A percentile compares a stretch with the other conserved stretches of the same genome.
phyloP scores from a whole-genome alignment of 2,329 filamentous ascomycete species.

The Alternaria triticimaculans region DNA sequence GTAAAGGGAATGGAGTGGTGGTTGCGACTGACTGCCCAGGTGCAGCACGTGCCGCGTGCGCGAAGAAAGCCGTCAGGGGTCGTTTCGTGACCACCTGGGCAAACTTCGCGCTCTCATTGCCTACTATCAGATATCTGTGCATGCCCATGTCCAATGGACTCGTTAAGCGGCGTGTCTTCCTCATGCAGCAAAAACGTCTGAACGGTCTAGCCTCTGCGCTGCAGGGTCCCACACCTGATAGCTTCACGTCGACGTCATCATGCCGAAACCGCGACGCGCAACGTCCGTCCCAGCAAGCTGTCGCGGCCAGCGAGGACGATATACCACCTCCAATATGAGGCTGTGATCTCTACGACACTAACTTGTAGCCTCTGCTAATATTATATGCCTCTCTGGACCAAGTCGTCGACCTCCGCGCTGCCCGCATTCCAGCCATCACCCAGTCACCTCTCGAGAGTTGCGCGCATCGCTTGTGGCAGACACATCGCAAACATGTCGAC shows the following conservation, averaged over 20 bases:
- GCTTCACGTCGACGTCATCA: conserved; percentile 4
- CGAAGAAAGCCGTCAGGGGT: not conserved
- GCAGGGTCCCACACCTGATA: not conserved
- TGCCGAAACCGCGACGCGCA: not conserved
- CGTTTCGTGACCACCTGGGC: not conserved
- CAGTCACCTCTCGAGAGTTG: not conserved
- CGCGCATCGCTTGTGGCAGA: not conserved
- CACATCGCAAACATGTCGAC: conserved; percentile 17
- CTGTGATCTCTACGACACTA: not conserved
- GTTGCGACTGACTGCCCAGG: not conserved
- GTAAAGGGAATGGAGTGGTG: not conserved
- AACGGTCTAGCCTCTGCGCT: not conserved
- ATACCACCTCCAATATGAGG: not conserved
- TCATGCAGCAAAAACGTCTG: not conserved
- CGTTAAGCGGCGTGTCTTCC: not conserved
- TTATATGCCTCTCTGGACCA: not conserved
- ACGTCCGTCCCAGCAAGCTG: not conserved
- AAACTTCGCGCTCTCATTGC: not conserved
- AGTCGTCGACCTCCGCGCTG: not conserved
- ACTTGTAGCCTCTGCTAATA: not conserved
- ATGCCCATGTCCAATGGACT: not conserved
- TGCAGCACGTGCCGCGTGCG: not conserved
- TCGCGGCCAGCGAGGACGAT: not conserved
- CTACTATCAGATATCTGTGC: not conserved
- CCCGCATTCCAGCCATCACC: not conserved